phyloP scores from a whole-genome alignment of 768 basidiomycete genomes.

The Hygrophoropsis aurantiaca region DNA sequence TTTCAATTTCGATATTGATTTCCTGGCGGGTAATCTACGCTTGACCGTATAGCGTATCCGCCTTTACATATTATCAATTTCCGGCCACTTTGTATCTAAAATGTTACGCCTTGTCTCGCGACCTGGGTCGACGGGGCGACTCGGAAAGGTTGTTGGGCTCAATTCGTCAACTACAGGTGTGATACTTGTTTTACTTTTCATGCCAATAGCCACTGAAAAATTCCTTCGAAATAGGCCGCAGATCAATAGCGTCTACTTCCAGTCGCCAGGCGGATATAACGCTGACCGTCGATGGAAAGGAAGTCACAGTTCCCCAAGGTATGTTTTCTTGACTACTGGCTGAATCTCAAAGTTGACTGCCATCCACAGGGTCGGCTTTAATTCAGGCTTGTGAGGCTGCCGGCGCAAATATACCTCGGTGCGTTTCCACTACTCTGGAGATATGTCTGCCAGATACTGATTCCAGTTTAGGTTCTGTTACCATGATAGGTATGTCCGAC shows the following conservation, averaged over 20 bases:
- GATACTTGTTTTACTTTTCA: background rate
- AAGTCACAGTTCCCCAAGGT: constrained; percentile 97
- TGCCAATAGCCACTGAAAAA: constrained; percentile 2
- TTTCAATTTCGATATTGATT: constrained; percentile 9
- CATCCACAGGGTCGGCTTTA: constrained; percentile 74
- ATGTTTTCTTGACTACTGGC: constrained; percentile 25
- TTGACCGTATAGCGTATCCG: constrained; percentile 8
- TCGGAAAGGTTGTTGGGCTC: constrained; percentile 59
- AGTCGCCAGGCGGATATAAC: constrained; percentile 78
- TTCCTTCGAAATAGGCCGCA: constrained; percentile 42
- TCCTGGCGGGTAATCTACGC: constrained; percentile 14
- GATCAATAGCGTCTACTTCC: constrained; percentile 66
- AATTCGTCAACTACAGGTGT: constrained; percentile 36
- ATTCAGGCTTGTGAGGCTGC: constrained; percentile 96
- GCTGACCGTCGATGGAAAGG: constrained; percentile 93
- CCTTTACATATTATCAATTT: constrained; percentile 23
- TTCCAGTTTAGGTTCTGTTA: constrained; percentile 65
- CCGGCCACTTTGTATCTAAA: constrained; percentile 19
- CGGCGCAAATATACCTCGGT: constrained; percentile 80
- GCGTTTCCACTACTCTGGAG: constrained; percentile 14
- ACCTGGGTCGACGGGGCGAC: constrained; percentile 65
- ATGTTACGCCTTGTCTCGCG: constrained; percentile 76
- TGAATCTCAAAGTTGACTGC: constrained; percentile 8
- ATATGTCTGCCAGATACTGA: constrained; percentile 12
- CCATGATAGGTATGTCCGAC: constrained; percentile 66